These are phyloP conservation scores for Gypsophila paniculata DNA, from an alignment of 179 eudicot species.

Conservation along the genomic window DNA sequence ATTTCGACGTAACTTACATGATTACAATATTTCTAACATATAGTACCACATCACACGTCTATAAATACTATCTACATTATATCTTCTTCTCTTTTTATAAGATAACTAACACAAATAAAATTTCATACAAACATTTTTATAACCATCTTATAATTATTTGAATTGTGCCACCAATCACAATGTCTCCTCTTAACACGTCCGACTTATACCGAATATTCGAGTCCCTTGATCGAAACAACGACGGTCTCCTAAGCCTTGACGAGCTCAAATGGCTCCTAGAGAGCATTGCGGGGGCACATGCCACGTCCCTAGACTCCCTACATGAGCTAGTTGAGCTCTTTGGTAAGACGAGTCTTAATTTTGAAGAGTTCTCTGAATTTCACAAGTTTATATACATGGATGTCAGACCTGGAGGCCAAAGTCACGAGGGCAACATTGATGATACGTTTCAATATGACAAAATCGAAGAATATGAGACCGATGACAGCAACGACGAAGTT, in stretches of 20 bases:
- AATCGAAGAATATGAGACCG: not conserved
- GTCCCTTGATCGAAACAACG: slow-evolving; percentile 47
- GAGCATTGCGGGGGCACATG: slow-evolving; percentile 28
- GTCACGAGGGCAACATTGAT: not conserved
- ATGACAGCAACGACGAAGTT: slow-evolving; percentile 14
- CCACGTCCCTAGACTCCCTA: not conserved
- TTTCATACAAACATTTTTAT: not conserved
- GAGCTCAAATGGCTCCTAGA: slow-evolving; percentile 54
- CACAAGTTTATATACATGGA: slow-evolving; percentile 26
- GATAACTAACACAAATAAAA: not conserved
- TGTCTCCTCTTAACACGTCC: slow-evolving; percentile 39
- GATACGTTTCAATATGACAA: not conserved
- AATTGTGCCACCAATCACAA: slow-evolving; percentile 17
- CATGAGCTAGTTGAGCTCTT: slow-evolving; percentile 42
- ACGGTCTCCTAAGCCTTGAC: slow-evolving; percentile 46
- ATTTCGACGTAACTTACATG: not conserved
- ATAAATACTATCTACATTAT: not conserved
- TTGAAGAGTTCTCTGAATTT: slow-evolving; percentile 47
- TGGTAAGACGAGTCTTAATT: slow-evolving; percentile 36
- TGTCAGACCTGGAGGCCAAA: not conserved
- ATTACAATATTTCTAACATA: not conserved
- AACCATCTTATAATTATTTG: too few species aligned
- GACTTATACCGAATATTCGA: slow-evolving; percentile 49
- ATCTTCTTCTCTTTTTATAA: too few species aligned
- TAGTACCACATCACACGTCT: not conserved